Conservation (phyloP, 179 eudicot genomes). For the Amaranthus tricolor region DNA sequence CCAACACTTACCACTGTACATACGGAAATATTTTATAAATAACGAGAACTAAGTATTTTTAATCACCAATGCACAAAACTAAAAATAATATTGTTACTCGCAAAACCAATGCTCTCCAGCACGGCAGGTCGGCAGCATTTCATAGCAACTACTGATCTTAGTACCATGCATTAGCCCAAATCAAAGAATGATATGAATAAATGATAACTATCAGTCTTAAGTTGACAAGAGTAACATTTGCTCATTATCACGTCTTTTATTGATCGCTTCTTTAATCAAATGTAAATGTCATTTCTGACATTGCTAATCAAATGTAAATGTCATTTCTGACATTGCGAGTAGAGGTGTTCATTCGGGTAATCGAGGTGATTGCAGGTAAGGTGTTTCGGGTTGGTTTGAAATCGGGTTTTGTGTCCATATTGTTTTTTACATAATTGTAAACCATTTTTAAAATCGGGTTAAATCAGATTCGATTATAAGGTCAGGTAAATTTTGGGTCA, state of each 20-base stretch:
- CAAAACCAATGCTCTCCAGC: neutral
- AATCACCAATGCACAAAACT: neutral
- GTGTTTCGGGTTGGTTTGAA: too few species aligned
- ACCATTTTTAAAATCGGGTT: too few species aligned
- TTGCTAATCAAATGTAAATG: neutral
- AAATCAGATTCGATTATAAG: too few species aligned
- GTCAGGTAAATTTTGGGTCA: too few species aligned
- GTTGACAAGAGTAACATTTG: too few species aligned
- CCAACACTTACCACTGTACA: slow-evolving; percentile 93
- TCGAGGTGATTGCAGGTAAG: too few species aligned
- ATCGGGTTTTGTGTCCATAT: too few species aligned
- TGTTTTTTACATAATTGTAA: too few species aligned
- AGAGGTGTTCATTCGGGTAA: too few species aligned
- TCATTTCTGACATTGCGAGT: too few species aligned
- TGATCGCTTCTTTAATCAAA: neutral
- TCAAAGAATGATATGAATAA: neutral
- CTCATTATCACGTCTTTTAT: too few species aligned
- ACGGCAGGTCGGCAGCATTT: too few species aligned
- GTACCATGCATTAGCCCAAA: neutral
- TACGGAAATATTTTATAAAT: neutral
- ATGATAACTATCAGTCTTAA: neutral
- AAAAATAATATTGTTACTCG: neutral
- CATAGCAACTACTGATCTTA: neutral
- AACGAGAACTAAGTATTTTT: neutral
- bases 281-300: neutral